These are phyloP conservation scores for Tolypocladium endophyticum DNA, from an alignment of 2,329 filamentous ascomycete genomes.

Conservation along the genomic window DNA sequence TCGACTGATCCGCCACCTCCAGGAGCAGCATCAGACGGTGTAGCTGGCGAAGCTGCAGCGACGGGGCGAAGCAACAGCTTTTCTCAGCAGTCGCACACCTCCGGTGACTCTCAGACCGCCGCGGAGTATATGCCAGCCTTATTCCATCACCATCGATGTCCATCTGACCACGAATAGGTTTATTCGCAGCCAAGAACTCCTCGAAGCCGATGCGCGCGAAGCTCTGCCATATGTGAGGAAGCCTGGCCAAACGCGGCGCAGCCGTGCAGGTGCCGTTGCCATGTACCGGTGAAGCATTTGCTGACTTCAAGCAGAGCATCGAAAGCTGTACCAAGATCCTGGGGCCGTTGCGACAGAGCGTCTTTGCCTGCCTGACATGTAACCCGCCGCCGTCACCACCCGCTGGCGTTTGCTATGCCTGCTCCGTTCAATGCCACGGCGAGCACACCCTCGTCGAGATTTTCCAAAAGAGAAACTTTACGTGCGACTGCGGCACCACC, in stretches of 20 bases:
- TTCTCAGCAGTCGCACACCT: constrained; percentile 44
- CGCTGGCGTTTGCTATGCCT: constrained; percentile 91
- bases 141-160: too few species aligned
- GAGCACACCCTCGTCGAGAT: constrained; percentile 93
- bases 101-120: constrained; percentile 59
- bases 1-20: constrained; percentile 25
- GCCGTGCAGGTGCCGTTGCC: neutral
- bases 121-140: constrained; percentile 43
- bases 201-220: constrained; percentile 93
- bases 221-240: constrained; percentile 74
- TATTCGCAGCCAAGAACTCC: constrained; percentile 76
- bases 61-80: constrained; percentile 44
- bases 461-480: constrained; percentile 90
- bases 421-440: constrained; percentile 92
- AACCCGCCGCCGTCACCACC: constrained; percentile 61
- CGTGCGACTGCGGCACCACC: constrained; percentile 90
- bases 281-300: neutral
- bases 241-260: neutral
- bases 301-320: constrained; percentile 58
- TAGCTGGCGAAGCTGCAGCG: constrained; percentile 10
- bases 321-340: constrained; percentile 87
- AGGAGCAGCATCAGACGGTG: constrained; percentile 10
- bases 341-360: constrained; percentile 73
- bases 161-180: constrained; percentile 44
- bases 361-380: constrained; percentile 92